Base-by-base conservation (phyloP, 176 grass and related monocot genomes). In the Phoenix roebelenii region DNA sequence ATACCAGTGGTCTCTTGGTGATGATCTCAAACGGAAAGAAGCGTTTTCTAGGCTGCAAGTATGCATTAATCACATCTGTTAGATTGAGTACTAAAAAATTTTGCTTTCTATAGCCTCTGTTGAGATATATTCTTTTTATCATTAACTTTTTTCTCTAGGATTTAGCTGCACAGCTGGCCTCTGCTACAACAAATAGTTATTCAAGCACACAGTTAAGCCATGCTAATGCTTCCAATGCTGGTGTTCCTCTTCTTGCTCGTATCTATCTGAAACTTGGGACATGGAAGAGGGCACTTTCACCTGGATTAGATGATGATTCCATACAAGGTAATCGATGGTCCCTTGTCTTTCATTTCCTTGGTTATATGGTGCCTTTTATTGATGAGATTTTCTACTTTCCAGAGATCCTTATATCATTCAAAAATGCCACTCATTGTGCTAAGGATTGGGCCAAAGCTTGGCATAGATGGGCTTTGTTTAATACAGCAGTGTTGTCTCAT, bases 391-490 rank as follows among this genome's bases (percentile, higher is more conserved):
- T 26, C 14, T 50, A 55, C 26, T 59, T 50, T 61, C 23, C 72
- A 97, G 92, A 97, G 67, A 97, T 91, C 25, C 85, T 83, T 61
- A 61, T 82, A 35, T 97, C 92, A 17, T 82, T 91, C 14, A 88
- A 91, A 65, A 88, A 91, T 85, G 87, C 92, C 51, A 97, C 92
- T 12, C 54, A 84, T 61, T 85, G 64, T 72, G 84, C 92, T 18
- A 90, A 90, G 59, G 87, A 97, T 51, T 97, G 84, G 81, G 92
- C 87, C 24, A 97, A 85, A 74, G 92, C 92, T 52, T 97, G 92
- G 92, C 92, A 97, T 51, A 73, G 20, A 30, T 97, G 92, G 92
- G 92, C 92, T 54, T 91, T 97, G 67, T 97, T 97, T 72, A 97
- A 97, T 70, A 97, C 92, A 51, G 92, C 89, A 72, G 92, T 97